Percentiles rank a stretch among this genome's conserved stretches.
phyloP scores from a whole-genome alignment of 345 rosid genomes.

The Psidium friedrichsthalianum region DNA sequence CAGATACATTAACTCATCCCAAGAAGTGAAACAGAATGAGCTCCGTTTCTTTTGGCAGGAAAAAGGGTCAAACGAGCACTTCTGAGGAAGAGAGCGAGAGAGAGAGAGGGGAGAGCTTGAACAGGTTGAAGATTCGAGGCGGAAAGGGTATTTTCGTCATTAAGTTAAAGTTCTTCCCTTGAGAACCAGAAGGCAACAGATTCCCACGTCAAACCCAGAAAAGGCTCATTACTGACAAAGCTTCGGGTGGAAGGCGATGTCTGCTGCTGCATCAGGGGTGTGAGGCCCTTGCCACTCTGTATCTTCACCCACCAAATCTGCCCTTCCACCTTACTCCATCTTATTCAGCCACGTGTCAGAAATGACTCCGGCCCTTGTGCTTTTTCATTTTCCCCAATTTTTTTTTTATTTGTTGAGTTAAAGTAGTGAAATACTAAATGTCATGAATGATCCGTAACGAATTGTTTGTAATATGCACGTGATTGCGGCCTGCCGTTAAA shows the following conservation, averaged over 20 bases:
- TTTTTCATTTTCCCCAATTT: too few species aligned
- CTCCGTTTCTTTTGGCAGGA: background rate
- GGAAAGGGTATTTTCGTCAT: too few species aligned
- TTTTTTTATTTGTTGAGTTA: background rate
- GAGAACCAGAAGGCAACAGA: background rate
- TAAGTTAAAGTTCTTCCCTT: background rate
- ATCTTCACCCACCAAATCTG: background rate
- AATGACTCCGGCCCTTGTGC: too few species aligned
- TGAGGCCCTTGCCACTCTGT: background rate
- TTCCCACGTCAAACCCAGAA: background rate
- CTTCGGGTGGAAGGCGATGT: background rate
- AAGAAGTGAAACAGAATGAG: background rate
- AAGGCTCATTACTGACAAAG: background rate
- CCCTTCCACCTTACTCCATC: background rate
- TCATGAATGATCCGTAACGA: background rate
- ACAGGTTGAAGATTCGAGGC: background rate
- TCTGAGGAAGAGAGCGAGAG: background rate
- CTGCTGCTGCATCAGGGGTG: background rate
- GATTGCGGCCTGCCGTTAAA: background rate
- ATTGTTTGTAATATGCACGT: background rate
- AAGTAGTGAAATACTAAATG: background rate
- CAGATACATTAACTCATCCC: background rate
- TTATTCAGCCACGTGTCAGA: background rate
- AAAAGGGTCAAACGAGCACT: background rate
- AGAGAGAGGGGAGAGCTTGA: background rate